These are phyloP conservation scores for Pseudocercospora macadamiae DNA, from an alignment of 2,329 filamentous ascomycete species.

Conservation along the genomic window DNA sequence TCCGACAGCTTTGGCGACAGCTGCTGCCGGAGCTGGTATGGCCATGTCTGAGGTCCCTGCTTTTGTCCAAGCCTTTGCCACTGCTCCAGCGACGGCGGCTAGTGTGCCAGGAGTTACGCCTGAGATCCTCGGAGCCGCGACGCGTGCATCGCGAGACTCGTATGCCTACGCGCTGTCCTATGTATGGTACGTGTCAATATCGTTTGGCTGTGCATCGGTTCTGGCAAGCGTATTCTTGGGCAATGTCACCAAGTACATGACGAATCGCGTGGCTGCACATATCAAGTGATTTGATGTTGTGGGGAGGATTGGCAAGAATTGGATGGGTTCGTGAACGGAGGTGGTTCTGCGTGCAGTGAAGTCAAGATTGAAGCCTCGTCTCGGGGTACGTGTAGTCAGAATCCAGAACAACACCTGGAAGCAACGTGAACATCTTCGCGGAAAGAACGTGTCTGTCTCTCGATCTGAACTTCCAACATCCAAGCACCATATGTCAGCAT, in stretches of 20 bases:
- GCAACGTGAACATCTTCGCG: too few species aligned
- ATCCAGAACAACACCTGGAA: too few species aligned
- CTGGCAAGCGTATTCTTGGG: conserved; percentile 12
- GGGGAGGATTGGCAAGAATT: neutral
- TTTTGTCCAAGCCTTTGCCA: conserved; percentile 17
- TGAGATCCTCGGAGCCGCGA: conserved; percentile 14
- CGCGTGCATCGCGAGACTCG: conserved; percentile 6
- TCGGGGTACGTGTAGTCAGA: too few species aligned
- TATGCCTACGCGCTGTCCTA: conserved; percentile 22
- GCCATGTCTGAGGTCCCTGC: conserved; percentile 6
- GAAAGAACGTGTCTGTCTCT: too few species aligned
- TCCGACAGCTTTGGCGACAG: conserved; percentile 50
- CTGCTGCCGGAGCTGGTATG: conserved; percentile 41
- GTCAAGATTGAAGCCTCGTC: too few species aligned
- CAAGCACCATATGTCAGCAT: too few species aligned
- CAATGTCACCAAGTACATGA: conserved; percentile 18
- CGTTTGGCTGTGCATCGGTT: conserved; percentile 17
- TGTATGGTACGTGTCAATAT: conserved; percentile 24
- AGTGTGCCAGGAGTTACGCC: conserved; percentile 17
- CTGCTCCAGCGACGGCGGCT: conserved; percentile 8
- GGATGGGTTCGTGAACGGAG: neutral
- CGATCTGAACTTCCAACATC: too few species aligned
- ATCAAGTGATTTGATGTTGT: neutral
- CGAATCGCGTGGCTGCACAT: conserved; percentile 16
- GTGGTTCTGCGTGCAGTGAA: too few species aligned